Conservation (phyloP, 2,329 filamentous ascomycete species). For the Aschersonia sp. region DNA sequence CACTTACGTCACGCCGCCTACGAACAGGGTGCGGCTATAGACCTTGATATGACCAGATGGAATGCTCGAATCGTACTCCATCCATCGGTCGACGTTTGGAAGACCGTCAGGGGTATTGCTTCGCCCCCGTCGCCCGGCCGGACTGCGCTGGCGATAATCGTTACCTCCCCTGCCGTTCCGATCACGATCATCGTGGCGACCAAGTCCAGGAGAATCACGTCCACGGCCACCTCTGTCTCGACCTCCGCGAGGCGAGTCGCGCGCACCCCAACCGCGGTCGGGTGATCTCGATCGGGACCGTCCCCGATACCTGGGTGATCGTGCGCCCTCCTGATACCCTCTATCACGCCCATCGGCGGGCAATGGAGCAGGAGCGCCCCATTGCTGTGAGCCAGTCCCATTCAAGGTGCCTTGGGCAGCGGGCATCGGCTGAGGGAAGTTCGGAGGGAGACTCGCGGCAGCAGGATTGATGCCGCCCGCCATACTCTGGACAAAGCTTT, state of each 20-base stretch:
- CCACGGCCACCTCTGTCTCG: constrained; percentile 61
- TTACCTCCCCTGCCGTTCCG: constrained; percentile 37
- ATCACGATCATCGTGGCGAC: constrained; percentile 33
- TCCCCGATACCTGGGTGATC: constrained; percentile 44
- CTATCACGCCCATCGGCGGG: constrained; percentile 39
- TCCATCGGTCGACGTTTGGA: constrained; percentile 43
- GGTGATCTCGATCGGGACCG: constrained; percentile 72
- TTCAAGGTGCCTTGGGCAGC: constrained; percentile 28
- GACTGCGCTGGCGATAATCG: constrained; percentile 82
- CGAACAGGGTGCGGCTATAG: constrained; percentile 85
- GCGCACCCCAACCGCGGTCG: constrained; percentile 55
- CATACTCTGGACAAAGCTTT: constrained; percentile 39
- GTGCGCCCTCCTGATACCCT: constrained; percentile 39
- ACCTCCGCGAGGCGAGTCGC: constrained; percentile 47
- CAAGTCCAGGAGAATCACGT: constrained; percentile 40
- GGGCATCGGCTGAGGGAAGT: constrained; percentile 22
- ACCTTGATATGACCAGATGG: constrained; percentile 77
- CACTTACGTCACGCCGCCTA: constrained; percentile 81
- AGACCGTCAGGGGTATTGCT: constrained; percentile 40
- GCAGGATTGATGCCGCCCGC: constrained; percentile 21
- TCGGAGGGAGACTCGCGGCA: constrained; percentile 18
- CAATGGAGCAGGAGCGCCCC: constrained; percentile 14
- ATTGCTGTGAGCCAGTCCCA: constrained; percentile 16
- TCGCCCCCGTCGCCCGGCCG: constrained; percentile 51
- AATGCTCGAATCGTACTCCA: constrained; percentile 65